Evolutionary conservation across 306 rosid genomes (phyloP).

Genomic region (Nissolia schottii): DNA sequence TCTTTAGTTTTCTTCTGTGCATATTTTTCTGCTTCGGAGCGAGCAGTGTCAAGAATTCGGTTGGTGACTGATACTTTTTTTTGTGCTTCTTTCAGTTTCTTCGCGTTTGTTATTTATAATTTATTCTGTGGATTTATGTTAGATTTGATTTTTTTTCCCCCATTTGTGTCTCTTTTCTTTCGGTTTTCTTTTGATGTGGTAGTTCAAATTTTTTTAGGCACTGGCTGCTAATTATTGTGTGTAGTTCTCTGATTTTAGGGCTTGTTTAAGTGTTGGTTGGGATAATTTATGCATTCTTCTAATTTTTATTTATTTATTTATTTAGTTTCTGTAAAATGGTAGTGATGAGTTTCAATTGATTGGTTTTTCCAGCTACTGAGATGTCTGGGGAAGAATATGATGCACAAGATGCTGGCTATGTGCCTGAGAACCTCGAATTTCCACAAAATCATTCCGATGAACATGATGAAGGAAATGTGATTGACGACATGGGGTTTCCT

Average conservation of each 20-base stretch:
- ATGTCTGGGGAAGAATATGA: conserved; percentile 49
- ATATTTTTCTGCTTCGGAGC: background rate
- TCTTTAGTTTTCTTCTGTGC: background rate
- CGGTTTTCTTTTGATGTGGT: background rate
- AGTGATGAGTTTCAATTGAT: conserved; percentile 1
- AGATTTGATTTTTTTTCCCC: background rate
- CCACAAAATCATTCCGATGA: conserved; percentile 33
- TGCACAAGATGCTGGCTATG: conserved; percentile 43
- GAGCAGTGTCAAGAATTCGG: background rate
- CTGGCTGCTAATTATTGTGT: background rate
- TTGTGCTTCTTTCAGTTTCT: background rate
- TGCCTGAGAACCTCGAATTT: conserved; percentile 40
- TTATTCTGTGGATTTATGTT: background rate
- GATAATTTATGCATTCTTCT: background rate
- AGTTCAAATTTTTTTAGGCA: background rate
- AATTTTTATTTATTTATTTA: background rate
- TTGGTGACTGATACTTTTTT: background rate
- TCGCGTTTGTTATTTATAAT: background rate
- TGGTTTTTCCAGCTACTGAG: background rate
- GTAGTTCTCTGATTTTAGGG: background rate
- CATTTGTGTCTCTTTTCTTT: background rate
- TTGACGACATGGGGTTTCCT: conserved; percentile 35
- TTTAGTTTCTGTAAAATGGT: background rate
- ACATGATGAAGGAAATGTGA: conserved; percentile 36
- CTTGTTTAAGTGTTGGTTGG: background rate